phyloP scores from a whole-genome alignment of 805 yeast genomes.

The Metschnikowia bowlesiae region DNA sequence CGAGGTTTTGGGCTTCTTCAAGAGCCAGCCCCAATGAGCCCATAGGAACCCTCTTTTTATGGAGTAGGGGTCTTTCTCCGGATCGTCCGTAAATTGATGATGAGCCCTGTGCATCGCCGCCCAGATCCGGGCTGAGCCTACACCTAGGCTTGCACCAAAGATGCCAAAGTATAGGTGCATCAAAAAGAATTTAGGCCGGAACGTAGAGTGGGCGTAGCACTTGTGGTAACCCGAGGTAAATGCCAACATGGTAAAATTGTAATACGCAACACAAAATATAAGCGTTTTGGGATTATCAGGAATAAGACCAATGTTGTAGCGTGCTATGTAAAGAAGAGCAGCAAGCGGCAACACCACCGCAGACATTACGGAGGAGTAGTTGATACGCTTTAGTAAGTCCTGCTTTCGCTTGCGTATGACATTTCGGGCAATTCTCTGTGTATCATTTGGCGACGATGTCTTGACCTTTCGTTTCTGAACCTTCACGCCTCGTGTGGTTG shows the following conservation, averaged over 20 bases:
- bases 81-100: slow-evolving; percentile 78
- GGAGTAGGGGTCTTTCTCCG: slow-evolving; percentile 84
- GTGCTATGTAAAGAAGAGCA: slow-evolving; percentile 24
- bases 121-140: slow-evolving; percentile 79
- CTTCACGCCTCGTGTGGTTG: slow-evolving; percentile 14
- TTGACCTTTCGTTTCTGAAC: slow-evolving; percentile 24
- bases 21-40: slow-evolving; percentile 88
- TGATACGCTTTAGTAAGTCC: slow-evolving; percentile 33
- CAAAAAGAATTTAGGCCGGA: slow-evolving; percentile 24
- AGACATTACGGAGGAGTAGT: slow-evolving; percentile 30
- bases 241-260: slow-evolving; percentile 34
- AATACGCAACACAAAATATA: slow-evolving; percentile 29
- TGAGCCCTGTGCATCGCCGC: slow-evolving; percentile 82
- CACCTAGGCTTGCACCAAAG: slow-evolving; percentile 67
- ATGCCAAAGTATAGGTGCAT: slow-evolving; percentile 50
- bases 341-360: slow-evolving; percentile 32
- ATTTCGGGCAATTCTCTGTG: slow-evolving; percentile 23
- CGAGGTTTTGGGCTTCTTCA: slow-evolving; percentile 50
- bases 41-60: slow-evolving; percentile 74
- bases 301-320: slow-evolving; percentile 18
- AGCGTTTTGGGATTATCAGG: slow-evolving; percentile 29
- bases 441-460: slow-evolving; percentile 11
- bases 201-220: slow-evolving; percentile 38
- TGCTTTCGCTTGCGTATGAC: slow-evolving; percentile 33
- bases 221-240: slow-evolving; percentile 43